Evolutionary conservation across 1,284 basidiomycete species (phyloP), one percentile per base, ranked within the genome.

Genomic region (Filobasidium uniguttulatum): DNA sequence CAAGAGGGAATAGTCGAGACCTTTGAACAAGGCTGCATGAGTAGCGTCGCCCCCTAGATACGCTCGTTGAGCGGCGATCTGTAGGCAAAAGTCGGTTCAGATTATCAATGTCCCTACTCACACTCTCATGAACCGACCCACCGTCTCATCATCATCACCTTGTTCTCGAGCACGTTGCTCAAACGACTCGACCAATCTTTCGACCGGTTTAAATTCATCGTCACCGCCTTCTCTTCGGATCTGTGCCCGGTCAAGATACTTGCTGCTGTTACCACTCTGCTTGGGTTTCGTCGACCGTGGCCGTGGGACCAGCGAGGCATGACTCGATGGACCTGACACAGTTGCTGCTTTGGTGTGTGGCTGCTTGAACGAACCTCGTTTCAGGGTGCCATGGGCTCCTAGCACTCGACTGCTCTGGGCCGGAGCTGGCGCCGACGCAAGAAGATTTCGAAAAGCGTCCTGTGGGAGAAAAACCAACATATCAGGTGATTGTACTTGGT

Each of bases 11-110:
- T 82, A 78, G 62, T 94, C 89, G 29, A 94, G 78, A n/a, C 89
- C 72, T 60, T 88, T 91, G 35, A 90, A 85, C 3, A 90, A 77
- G 41, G 90, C 78, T 3, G 83, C 81, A 64, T 91, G 85, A 48
- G 81, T 77, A 36, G 79, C 78, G 65, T 93, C 87, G 30, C 87
- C 87, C n/a, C 88, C 88, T 1, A 91, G 76, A 64, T 86, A 88
- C 40, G 74, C 74, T 38, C 87, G 76, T 62, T 86, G 78, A 51
- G 80, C 75, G 48, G 87, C 84, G 15, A 89, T 70, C 80, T 85
- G 47, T 1, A 28, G 37, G 49, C n/a, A 9, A 28, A 22, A 10
- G 31, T 25, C 31, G 28, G 31, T 7, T 25, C 23, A 5, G 3
- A 25, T 15, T 6, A n/a, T 4, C 1, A 14, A 45, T 23, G 50